Conservation (phyloP, 2,329 filamentous ascomycete genomes). For the Trichophyton mentagrophytes region DNA sequence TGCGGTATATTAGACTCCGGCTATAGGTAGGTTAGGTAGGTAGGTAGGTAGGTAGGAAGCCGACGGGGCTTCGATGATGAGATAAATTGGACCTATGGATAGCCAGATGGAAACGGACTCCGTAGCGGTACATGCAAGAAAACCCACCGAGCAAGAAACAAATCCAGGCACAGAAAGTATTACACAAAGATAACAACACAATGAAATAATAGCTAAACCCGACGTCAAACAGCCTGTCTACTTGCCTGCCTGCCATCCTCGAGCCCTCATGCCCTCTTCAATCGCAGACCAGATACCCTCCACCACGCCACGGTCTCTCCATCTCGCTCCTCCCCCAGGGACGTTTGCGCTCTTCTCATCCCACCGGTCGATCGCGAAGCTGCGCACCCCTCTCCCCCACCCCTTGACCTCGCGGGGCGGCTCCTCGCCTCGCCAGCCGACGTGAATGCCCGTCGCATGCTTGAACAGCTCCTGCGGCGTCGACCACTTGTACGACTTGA, state of each 20-base stretch:
- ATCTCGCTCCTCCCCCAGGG: conserved; percentile 37
- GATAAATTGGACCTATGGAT: no score
- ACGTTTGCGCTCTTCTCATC: conserved; percentile 34
- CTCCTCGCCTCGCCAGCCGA: conserved; percentile 81
- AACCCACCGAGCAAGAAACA: no score
- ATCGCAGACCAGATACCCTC: conserved; percentile 86
- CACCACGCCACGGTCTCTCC: conserved; percentile 84
- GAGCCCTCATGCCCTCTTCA: conserved; percentile 73
- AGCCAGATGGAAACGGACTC: no score
- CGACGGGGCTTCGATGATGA: no score
- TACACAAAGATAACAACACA: no score
- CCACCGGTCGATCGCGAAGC: conserved; percentile 74
- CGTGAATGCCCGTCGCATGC: conserved; percentile 73
- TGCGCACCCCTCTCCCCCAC: conserved; percentile 76
- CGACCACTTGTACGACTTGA: conserved; percentile 96
- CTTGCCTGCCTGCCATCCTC: conserved; percentile 42
- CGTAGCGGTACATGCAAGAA: no score
- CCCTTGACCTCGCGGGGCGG: conserved; percentile 63
- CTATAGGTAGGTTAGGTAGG: no score
- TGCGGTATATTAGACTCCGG: no score
- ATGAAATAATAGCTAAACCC: no score
- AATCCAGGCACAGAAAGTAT: no score
- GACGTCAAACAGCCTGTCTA: background rate
- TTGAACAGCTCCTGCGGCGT: conserved; percentile 78
- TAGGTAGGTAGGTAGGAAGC: no score